Base-by-base conservation (phyloP, 139 green algal species). In the Micractinium sp. region DNA sequence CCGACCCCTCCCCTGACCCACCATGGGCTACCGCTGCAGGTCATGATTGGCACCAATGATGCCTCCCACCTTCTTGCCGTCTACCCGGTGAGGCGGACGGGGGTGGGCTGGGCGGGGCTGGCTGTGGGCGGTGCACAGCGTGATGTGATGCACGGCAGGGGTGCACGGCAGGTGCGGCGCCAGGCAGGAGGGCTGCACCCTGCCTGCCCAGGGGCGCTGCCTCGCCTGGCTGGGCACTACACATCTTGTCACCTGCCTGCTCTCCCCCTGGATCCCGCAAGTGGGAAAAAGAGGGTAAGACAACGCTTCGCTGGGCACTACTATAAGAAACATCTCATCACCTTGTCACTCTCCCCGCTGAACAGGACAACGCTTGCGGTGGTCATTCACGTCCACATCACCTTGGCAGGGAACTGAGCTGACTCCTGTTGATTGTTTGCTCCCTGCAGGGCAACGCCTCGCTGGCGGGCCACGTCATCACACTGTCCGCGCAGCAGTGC, bases 31-130 rank as follows among this genome's bases (percentile, higher is more conserved):
- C 18, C 63, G 2, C 63, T 56, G 47, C 47, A 56, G 63, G 7
- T 71, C 25, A 78, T 81, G 73, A 89, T 89, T 53, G 41, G 73
- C n/a, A 89, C 85, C 71, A 89, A 89, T n/a, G 85, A 89, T n/a
- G 22, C 53, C 13, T 27, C 39, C 0, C 82, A 87, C 61, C 61
- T 87, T 1, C 25, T 23, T 61, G 20, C 1, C 60, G 33, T 78
- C 22, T 56, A 87, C 66, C 61, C 35, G 7, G 82, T 61, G 61
- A 61, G 82, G 63, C 0, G 22, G 9, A 61, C 7, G 18, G 22
- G 36, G 33, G 2, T 47, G 75, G 35, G 31, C 16, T 25, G 22
- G 63, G 63, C 20, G 13, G 20, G 63, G 63, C 22, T 71, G 20
- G 63, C 63, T 25, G 63, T 27, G 63, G 63, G 63, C 20, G 63